Percentiles rank a stretch among this genome's conserved stretches.
phyloP scores from a whole-genome alignment of 352 stramenopile species.

The Blastocystis hominis region DNA sequence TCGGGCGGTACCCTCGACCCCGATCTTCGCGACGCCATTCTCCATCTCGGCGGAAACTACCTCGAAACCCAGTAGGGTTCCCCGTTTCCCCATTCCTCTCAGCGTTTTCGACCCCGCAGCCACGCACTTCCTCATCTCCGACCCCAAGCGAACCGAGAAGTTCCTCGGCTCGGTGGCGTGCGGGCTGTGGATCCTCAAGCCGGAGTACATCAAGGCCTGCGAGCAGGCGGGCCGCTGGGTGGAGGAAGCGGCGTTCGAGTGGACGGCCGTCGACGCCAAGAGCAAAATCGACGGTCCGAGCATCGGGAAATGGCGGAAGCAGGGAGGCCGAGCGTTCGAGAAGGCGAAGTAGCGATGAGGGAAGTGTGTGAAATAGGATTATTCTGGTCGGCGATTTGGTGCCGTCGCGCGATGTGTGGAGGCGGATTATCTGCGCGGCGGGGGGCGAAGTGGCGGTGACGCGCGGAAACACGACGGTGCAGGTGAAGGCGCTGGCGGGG shows the following conservation, averaged over 20 bases:
- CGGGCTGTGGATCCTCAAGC: slow-evolving; percentile 32
- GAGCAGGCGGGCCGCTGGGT: background rate
- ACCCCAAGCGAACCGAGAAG: slow-evolving; percentile 23
- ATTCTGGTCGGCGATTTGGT: slow-evolving; percentile 2
- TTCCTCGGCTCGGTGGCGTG: slow-evolving; percentile 24
- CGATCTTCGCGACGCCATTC: background rate
- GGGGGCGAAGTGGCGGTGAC: background rate
- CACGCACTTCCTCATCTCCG: slow-evolving; percentile 11
- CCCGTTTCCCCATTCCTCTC: background rate
- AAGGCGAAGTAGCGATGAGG: background rate
- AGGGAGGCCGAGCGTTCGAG: background rate
- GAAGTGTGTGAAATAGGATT: background rate
- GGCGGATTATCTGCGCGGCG: background rate
- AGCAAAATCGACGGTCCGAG: background rate
- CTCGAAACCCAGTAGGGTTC: background rate
- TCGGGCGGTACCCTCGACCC: background rate
- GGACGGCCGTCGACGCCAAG: background rate
- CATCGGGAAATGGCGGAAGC: background rate
- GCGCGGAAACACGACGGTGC: background rate
- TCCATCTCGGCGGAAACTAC: background rate
- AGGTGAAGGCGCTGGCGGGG: background rate
- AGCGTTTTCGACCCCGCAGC: background rate
- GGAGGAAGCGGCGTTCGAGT: slow-evolving; percentile 21
- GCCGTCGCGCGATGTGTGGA: background rate
- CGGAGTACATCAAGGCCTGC: background rate